Evolutionary conservation across 352 stramenopile species (phyloP), one percentile per base, ranked within the genome.

Genomic region (Globisporangium radiosum): DNA sequence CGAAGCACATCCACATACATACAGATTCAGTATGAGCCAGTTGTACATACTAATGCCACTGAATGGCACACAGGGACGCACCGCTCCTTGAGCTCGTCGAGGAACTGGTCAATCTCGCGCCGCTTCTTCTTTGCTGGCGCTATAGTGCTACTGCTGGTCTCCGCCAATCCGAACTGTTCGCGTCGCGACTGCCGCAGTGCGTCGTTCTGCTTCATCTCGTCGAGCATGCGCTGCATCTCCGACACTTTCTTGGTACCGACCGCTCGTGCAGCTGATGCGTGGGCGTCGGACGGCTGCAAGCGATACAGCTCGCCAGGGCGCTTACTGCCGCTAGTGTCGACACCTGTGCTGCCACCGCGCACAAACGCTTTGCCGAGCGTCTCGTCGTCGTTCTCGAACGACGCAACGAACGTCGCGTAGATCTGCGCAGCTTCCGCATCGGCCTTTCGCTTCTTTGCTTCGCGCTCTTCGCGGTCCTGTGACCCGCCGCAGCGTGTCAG

Each of bases 391-490:
- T 90, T 71, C 15, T 95, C 85, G 59, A 97, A 97, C 9, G 87
- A 96, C 43, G 85, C 85, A 40, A 96, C 88, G 69, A 97, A 97
- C 55, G 73, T 84, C 55, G 91, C 78, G 69, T 96, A 96, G 59
- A 96, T 90, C 65, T 84, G 81, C 38, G 87, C 84, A 6, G 87
- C 87, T 65, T 97, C 89, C 33, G 71, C 84, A 45, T 97, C 89
- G 0, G 87, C 89, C 49, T 87, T 74, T 48, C 81, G 73, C 73
- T 94, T 94, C 61, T 87, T 90, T 7, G 73, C 68, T 65, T 96
- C 89, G 3, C 84, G 79, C 55, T 92, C 77, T 69, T 93, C 83
- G 53, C 75, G 66, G 36, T 91, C 83, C 78, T 90, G 39, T 15
- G 3, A 33, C 25, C 25, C 25, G 25, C 25, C 25, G 2, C 25